Percentiles rank a stretch among this genome's conserved stretches.
phyloP scores from a whole-genome alignment of 2,329 filamentous ascomycete species.

The Fusarium multiceps region DNA sequence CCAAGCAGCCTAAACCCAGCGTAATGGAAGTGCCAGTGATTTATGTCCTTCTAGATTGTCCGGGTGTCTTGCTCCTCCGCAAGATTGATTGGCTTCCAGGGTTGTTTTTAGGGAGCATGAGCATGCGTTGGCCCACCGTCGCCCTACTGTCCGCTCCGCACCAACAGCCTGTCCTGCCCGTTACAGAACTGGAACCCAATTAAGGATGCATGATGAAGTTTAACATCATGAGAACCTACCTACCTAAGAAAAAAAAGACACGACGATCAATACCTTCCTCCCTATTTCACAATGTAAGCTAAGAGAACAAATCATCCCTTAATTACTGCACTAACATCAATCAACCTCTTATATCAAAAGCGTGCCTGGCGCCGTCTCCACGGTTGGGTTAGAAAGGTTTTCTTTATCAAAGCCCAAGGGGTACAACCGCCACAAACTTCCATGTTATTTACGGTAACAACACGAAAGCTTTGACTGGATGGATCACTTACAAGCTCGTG shows the following conservation, averaged over 20 bases:
- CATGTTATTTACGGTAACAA: conserved; percentile 13
- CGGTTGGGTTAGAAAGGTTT: conserved; percentile 22
- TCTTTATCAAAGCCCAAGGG: conserved; percentile 22
- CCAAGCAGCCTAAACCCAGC: background rate
- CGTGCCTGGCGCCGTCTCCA: conserved; percentile 31
- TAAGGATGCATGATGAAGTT: background rate
- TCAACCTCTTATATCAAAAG: conserved; percentile 8
- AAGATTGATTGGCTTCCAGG: conserved; percentile 27
- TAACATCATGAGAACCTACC: background rate
- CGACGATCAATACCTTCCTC: background rate
- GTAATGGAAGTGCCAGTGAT: conserved; percentile 4
- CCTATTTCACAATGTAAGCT: background rate
- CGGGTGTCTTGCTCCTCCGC: conserved; percentile 6
- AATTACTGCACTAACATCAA: background rate
- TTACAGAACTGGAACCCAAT: conserved; percentile 18
- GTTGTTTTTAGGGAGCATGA: conserved; percentile 17
- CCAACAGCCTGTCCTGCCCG: conserved; percentile 7
- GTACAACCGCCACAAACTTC: background rate
- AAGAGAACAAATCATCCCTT: background rate
- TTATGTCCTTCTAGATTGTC: conserved; percentile 26
- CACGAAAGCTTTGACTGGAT: background rate
- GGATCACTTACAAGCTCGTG: conserved; percentile 21
- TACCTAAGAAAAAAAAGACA: background rate
- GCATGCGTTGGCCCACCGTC: conserved; percentile 16
- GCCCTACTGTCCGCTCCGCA: conserved; percentile 10